phyloP scores from a whole-genome alignment of 2,329 filamentous ascomycete genomes.

The Lithohypha guttulata region DNA sequence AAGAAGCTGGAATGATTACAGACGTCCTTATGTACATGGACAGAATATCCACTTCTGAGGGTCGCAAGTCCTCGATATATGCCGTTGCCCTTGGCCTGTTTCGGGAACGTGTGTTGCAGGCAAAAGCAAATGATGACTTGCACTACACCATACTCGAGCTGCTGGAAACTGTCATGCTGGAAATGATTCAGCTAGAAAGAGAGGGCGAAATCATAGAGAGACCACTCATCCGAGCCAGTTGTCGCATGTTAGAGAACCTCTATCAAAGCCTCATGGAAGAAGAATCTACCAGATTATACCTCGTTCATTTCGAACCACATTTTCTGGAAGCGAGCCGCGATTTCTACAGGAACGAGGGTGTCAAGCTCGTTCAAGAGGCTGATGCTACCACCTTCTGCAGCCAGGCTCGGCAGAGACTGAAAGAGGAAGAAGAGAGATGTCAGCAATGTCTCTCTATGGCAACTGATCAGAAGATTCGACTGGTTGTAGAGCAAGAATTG shows the following conservation, averaged over 20 bases:
- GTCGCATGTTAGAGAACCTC: constrained; percentile 79
- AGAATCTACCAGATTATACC: constrained; percentile 70
- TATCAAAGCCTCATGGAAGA: constrained; percentile 72
- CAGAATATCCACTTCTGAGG: constrained; percentile 66
- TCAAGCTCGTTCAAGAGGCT: constrained; percentile 60
- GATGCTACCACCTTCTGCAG: constrained; percentile 76
- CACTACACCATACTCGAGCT: constrained; percentile 55
- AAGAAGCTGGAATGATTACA: constrained; percentile 91
- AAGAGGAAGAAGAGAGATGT: constrained; percentile 74
- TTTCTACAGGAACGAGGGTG: constrained; percentile 70
- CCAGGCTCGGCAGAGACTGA: constrained; percentile 61
- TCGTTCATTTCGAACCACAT: constrained; percentile 67
- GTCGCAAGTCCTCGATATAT: constrained; percentile 67
- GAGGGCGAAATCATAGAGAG: constrained; percentile 83
- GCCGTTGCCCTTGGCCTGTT: constrained; percentile 77
- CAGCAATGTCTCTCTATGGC: constrained; percentile 65
- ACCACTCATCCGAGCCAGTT: constrained; percentile 67
- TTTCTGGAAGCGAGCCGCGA: constrained; percentile 59
- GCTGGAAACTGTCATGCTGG: constrained; percentile 70
- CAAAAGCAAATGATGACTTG: constrained; percentile 37
- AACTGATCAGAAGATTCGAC: constrained; percentile 61
- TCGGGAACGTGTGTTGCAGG: constrained; percentile 69
- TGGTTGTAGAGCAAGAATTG: constrained; percentile 69
- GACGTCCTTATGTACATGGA: constrained; percentile 97
- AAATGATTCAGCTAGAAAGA: constrained; percentile 86